Evolutionary conservation across 78 protist species (phyloP).

Genomic region (Dictyostelium firmibasis): DNA sequence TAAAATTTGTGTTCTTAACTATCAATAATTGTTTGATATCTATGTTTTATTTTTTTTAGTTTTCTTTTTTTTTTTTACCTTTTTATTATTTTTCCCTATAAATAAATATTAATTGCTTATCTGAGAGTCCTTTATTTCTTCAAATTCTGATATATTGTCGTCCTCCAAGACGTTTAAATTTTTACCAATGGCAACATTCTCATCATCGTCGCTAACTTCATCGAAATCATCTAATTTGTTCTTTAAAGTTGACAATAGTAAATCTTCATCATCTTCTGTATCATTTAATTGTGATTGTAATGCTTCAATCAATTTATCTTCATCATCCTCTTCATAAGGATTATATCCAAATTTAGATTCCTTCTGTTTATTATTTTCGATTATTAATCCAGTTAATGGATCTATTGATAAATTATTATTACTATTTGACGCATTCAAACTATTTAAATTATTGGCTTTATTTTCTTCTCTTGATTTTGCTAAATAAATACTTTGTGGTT

Average conservation of each 20-base stretch:
- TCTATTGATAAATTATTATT: not conserved
- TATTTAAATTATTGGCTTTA: not conserved
- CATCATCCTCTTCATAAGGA: not conserved
- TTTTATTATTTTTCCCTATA: not conserved
- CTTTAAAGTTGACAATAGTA: not conserved
- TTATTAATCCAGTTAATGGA: not conserved
- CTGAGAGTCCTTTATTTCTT: not conserved
- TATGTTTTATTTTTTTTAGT: not conserved
- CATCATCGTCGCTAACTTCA: not conserved
- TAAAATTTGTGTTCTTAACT: not conserved
- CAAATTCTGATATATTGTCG: conserved; percentile 1
- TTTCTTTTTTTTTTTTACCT: not conserved
- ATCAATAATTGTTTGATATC: not conserved
- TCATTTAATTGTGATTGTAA: conserved; percentile 18
- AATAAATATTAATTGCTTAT: not conserved
- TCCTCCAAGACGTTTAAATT: not conserved
- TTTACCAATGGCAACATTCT: not conserved
- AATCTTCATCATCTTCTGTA: not conserved
- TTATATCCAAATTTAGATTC: not conserved
- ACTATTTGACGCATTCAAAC: not conserved
- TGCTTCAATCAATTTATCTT: conserved; percentile 2
- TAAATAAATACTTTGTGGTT: not conserved
- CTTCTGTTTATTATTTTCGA: not conserved
- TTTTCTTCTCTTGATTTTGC: conserved; percentile 35
- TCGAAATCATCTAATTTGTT: not conserved